These are phyloP conservation scores for Cyberlindnera amylophila DNA, from an alignment of 805 yeast genomes.

Conservation along the genomic window DNA sequence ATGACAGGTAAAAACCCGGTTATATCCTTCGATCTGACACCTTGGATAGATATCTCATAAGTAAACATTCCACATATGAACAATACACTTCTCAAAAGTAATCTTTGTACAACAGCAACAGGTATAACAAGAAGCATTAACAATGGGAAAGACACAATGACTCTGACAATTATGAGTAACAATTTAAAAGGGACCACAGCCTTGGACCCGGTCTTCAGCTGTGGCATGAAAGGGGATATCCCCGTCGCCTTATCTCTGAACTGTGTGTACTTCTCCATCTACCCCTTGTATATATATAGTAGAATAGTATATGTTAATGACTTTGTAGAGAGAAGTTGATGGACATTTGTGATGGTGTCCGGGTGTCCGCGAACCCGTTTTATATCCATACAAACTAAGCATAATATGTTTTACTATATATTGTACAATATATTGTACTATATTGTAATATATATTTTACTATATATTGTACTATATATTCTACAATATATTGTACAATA, in stretches of 20 bases:
- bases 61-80: conserved; percentile 14
- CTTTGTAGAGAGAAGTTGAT: neutral
- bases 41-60: conserved; percentile 21
- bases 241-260: conserved; percentile 93
- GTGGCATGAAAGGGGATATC: conserved; percentile 83
- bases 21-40: conserved; percentile 12
- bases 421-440: no score
- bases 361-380: neutral
- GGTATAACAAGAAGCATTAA: neutral
- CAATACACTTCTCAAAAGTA: conserved; percentile 3
- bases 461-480: no score
- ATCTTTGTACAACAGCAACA: neutral
- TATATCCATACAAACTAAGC: neutral
- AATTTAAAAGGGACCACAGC: conserved; percentile 1
- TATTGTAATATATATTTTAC: no score
- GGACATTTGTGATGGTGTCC: neutral
- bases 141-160: neutral
- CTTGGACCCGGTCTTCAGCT: conserved; percentile 3
- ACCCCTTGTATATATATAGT: neutral
- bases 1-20: conserved; percentile 31
- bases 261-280: conserved; percentile 80
- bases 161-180: neutral
- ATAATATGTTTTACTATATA: no score
- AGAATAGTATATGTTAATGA: no score
- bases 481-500: no score